These are phyloP conservation scores for Suillus lakei DNA, from an alignment of 768 basidiomycete species.

Conservation along the genomic window DNA sequence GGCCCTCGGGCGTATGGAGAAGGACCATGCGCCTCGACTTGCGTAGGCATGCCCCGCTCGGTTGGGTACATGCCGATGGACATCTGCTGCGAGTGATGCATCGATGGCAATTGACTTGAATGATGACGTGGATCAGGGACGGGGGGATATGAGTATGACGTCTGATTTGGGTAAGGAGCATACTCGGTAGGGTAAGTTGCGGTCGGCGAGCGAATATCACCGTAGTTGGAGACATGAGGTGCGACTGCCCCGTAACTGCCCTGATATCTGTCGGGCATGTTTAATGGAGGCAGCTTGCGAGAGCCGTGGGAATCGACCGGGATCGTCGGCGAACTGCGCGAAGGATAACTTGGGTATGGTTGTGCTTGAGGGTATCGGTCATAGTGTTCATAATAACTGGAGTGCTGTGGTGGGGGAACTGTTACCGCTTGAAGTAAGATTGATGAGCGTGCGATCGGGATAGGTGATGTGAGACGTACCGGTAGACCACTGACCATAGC, in stretches of 20 bases:
- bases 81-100: slow-evolving; percentile 35
- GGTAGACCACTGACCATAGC: slow-evolving; percentile 51
- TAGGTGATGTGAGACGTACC: slow-evolving; percentile 35
- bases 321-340: slow-evolving; percentile 54
- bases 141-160: slow-evolving; percentile 37
- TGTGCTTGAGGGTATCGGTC: slow-evolving; percentile 52
- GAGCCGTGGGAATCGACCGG: slow-evolving; percentile 53
- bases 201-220: slow-evolving; percentile 64
- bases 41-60: slow-evolving; percentile 43
- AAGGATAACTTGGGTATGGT: slow-evolving; percentile 50
- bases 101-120: slow-evolving; percentile 26
- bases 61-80: slow-evolving; percentile 32
- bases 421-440: slow-evolving; percentile 20
- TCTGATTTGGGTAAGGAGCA: slow-evolving; percentile 46
- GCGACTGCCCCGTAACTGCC: slow-evolving; percentile 42
- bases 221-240: slow-evolving; percentile 40
- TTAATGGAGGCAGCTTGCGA: slow-evolving; percentile 63
- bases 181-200: slow-evolving; percentile 65
- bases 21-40: slow-evolving; percentile 43
- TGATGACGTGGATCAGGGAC: slow-evolving; percentile 44
- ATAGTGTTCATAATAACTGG: slow-evolving; percentile 59
- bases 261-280: slow-evolving; percentile 55
- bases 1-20: slow-evolving; percentile 56
- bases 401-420: slow-evolving; percentile 48
- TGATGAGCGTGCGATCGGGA: slow-evolving; percentile 9